Base-by-base conservation (phyloP, 345 rosid species). In the Bruguiera sexangula region DNA sequence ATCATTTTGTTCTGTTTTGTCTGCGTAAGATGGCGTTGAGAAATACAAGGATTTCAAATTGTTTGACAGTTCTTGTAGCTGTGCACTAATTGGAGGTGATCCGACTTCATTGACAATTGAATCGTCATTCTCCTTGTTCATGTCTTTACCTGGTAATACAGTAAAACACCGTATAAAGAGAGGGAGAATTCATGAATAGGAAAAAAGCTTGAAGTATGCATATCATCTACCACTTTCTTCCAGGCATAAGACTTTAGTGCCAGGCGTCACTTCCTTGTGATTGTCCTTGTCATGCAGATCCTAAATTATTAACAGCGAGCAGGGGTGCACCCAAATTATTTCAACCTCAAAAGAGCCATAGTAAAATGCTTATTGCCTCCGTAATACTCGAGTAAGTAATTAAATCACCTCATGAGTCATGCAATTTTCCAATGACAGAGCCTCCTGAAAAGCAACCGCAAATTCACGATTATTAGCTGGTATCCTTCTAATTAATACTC, bases 41-140 rank as follows among this genome's bases (percentile, higher is more conserved):
- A 82, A 76, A 65, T 67, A 77, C 22, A 92, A 67, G 3, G 69
- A 72, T 75, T 86, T 89, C 84, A 89, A 50, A 65, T 59, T 83
- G 63, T 82, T 88, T 6, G 89, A 82, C 67, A 89, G 29, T 64
- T 86, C 87, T 43, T 76, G 84, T 62, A 92, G 74, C 48, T 79
- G 80, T 48, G 77, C 56, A 74, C 86, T 84, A 22, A 89, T 70
- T 1, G 86, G 89, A 29, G 94, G 94, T 34, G 92, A 86, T 60
- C 53, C 60, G 69, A 58, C 75, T 68, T 67, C 69, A 30, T 83
- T 72, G 63, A 71, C 68, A 21, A 79, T 52, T 30, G 55, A 31
- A 63, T 24, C 30, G 8, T 64, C 74, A 78, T 87, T 89, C 76
- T 87, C 93, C 76, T 83, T 82, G 16, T 82, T 85, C 43, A 77